phyloP scores from a whole-genome alignment of 257 asterid species.

The Salvia splendens region DNA sequence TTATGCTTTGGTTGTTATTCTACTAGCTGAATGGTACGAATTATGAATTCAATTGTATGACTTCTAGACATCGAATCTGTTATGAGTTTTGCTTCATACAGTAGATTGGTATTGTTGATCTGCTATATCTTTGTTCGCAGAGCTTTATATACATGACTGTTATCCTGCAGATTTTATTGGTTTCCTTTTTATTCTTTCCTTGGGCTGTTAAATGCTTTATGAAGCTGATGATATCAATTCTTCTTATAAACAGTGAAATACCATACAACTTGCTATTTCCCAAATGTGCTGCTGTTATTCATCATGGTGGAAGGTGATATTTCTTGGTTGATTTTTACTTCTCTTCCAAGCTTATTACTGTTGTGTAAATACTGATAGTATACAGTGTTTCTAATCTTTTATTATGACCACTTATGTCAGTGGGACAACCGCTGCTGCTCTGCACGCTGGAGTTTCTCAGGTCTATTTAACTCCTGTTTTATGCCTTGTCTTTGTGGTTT shows the following conservation, averaged over 20 bases:
- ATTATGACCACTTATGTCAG: constrained; percentile 43
- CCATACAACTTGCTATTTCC: constrained; percentile 91
- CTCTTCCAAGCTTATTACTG: constrained; percentile 8
- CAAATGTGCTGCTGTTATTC: constrained; percentile 83
- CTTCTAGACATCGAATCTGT: not conserved
- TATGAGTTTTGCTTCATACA: not conserved
- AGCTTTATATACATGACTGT: constrained; percentile 15
- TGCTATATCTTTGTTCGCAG: constrained; percentile 9
- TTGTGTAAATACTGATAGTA: constrained; percentile 17
- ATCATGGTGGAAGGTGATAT: constrained; percentile 92
- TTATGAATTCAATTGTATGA: no score
- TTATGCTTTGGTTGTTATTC: not conserved
- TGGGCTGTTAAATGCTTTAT: constrained; percentile 9
- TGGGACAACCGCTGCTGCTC: constrained; percentile 94
- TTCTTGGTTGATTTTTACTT: constrained; percentile 25
- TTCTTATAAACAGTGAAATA: constrained; percentile 50
- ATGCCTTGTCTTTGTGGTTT: not conserved
- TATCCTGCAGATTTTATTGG: not conserved
- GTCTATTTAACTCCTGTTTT: constrained; percentile 38
- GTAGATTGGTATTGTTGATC: not conserved
- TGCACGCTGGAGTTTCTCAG: constrained; percentile 91
- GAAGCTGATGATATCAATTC: constrained; percentile 27
- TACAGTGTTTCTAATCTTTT: constrained; percentile 25
- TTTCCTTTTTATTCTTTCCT: constrained; percentile 5
- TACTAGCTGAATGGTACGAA: not conserved